Evolutionary conservation across 305 asterid genomes (phyloP).

Genomic region (Rubia tinctorum): DNA sequence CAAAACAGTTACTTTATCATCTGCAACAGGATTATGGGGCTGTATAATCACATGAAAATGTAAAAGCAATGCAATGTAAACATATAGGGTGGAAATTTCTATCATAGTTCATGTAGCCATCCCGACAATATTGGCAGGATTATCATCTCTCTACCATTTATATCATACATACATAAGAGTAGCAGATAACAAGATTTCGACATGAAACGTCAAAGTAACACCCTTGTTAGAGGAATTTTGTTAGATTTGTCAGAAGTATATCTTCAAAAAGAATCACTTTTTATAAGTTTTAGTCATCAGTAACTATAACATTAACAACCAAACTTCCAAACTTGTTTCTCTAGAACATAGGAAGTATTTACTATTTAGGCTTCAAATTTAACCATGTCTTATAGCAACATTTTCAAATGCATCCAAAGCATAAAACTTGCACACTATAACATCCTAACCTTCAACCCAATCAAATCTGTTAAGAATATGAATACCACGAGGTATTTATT

Average conservation of each 20-base stretch:
- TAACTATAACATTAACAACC: not conserved
- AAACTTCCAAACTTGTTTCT: not conserved
- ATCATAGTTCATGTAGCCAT: not conserved
- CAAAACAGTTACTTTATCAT: slow-evolving; percentile 80
- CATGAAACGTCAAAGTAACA: not conserved
- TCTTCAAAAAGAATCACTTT: not conserved
- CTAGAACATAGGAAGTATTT: not conserved
- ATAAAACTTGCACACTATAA: not conserved
- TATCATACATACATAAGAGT: not conserved
- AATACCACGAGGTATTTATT: too few relatives aligned
- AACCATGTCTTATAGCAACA: not conserved
- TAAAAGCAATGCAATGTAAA: not conserved
- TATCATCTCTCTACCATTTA: not conserved
- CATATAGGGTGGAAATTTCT: not conserved
- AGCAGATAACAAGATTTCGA: not conserved
- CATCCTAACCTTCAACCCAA: not conserved
- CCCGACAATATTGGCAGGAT: not conserved
- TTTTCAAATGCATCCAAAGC: not conserved
- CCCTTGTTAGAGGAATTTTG: not conserved
- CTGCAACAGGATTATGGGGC: slow-evolving; percentile 36
- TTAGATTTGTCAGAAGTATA: not conserved
- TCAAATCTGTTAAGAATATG: too few relatives aligned
- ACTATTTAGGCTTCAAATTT: too few relatives aligned
- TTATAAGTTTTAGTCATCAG: not conserved
- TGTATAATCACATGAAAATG: not conserved